These are phyloP conservation scores for Cinnamomum micranthum DNA, from an alignment of 164 flowering plant species.

Conservation along the genomic window DNA sequence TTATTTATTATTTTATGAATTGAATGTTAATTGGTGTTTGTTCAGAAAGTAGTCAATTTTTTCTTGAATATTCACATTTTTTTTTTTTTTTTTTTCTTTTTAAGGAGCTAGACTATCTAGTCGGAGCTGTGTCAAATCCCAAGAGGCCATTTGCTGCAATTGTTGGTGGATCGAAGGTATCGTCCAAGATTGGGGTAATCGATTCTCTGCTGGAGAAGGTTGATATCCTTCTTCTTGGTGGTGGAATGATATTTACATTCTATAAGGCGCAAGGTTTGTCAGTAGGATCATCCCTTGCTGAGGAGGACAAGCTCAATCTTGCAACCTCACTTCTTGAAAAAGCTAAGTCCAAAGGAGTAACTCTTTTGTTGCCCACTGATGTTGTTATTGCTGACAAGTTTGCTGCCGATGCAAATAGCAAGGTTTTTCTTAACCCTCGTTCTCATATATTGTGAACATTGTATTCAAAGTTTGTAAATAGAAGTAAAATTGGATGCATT, in stretches of 20 bases:
- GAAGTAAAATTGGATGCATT: too few species aligned
- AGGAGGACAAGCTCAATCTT: slow-evolving; percentile 82
- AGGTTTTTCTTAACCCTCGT: slow-evolving; percentile 33
- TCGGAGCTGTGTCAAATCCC: slow-evolving; percentile 83
- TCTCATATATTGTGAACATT: too few species aligned
- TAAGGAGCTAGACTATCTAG: slow-evolving; percentile 88
- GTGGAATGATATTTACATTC: slow-evolving; percentile 91
- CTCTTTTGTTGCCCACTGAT: slow-evolving; percentile 76
- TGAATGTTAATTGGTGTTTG: too few species aligned
- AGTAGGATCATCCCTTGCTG: slow-evolving; percentile 88
- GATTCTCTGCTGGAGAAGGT: slow-evolving; percentile 73
- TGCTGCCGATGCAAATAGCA: slow-evolving; percentile 79
- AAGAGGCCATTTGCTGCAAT: slow-evolving; percentile 94
- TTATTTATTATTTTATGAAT: too few species aligned
- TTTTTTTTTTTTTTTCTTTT: slow-evolving; percentile 1
- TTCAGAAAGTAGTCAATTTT: neutral
- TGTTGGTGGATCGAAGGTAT: slow-evolving; percentile 93
- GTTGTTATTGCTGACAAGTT: slow-evolving; percentile 82
- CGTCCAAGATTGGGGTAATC: slow-evolving; percentile 80
- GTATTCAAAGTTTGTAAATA: too few species aligned
- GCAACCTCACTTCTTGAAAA: slow-evolving; percentile 74
- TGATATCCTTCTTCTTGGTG: slow-evolving; percentile 72
- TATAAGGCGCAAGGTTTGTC: slow-evolving; percentile 79
- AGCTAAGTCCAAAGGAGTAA: slow-evolving; percentile 78
- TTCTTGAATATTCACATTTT: neutral